Base-by-base conservation (phyloP, 2,329 filamentous ascomycete species). In the Aureobasidium subglaciale region DNA sequence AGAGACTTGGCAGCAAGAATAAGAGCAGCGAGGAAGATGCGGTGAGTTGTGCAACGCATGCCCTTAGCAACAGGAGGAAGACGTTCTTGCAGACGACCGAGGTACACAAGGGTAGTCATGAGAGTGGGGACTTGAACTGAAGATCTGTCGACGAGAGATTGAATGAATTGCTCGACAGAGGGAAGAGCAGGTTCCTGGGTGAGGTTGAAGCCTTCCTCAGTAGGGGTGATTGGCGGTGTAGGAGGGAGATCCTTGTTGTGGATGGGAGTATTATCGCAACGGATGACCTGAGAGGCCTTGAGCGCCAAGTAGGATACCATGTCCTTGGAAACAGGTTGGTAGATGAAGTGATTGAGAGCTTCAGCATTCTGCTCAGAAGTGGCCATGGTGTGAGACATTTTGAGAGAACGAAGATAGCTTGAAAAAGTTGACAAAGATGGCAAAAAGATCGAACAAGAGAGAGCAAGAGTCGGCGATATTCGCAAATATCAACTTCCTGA, bases 91-190 rank as follows among this genome's bases (percentile, higher is more conserved):
- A 99, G 82, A 59, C 91, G 84, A 67, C 82, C 83, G 56, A 99
- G 85, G 78, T 96, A 99, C 70, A 97, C 90, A 37, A 99, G 81
- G 7, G 91, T 91, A 32, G 90, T 92, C 93, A 99, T 97, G 63
- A 99, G 81, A 7, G 93, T 99, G 11, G 93, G 89, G 53, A 96
- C 91, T 78, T 97, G 92, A 27, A 97, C 93, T 71, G 96, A 95
- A 62, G 92, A 97, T 59, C 88, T 87, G 67, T 89, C 83, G 59
- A 97, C 91, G 27, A 99, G 81, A 61, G 90, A 90, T 49, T 83
- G 86, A 74, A 99, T 97, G 78, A 97, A 99, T 57, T 85, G 82
- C 71, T 96, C 89, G 32, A 97, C 77, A 0, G 87, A 85, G 3
- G 93, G 93, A 29, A 99, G 67, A 25, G 66, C 56, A 25, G 73